A percentile compares a stretch with the other conserved stretches of the same genome.
These are phyloP conservation scores for Arthroderma sp. DNA, from an alignment of 2,329 filamentous ascomycete species.

Conservation along the genomic window DNA sequence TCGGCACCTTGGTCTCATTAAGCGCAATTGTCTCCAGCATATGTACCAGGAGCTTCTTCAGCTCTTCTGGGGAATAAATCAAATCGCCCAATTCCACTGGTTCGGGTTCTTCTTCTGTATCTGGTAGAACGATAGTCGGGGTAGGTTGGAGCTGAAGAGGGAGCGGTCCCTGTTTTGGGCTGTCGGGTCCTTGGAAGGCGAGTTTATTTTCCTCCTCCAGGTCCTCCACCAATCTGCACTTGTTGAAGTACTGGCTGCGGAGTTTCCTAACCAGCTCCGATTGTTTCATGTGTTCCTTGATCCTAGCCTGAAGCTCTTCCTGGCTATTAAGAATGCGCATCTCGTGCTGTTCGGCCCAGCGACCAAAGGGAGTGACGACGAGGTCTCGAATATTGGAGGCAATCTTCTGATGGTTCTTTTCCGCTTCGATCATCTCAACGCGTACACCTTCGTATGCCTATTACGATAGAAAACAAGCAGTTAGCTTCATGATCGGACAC, in stretches of 20 bases:
- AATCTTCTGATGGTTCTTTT: constrained; percentile 86
- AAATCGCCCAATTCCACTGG: constrained; percentile 84
- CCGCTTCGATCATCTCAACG: constrained; percentile 79
- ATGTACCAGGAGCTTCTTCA: constrained; percentile 79
- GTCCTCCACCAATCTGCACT: constrained; percentile 90
- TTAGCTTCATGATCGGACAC: not conserved
- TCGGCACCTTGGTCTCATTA: constrained; percentile 86
- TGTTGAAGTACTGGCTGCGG: constrained; percentile 95
- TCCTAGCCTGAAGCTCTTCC: constrained; percentile 77
- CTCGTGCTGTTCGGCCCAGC: constrained; percentile 94
- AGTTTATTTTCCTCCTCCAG: constrained; percentile 97
- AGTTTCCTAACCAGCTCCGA: constrained; percentile 83
- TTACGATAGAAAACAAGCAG: constrained; percentile 1
- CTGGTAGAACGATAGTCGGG: constrained; percentile 72
- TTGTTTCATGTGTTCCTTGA: constrained; percentile 88
- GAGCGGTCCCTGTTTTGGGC: constrained; percentile 35
- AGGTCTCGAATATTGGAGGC: constrained; percentile 92
- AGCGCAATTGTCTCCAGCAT: constrained; percentile 79
- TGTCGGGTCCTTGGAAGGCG: constrained; percentile 76
- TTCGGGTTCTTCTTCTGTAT: constrained; percentile 60
- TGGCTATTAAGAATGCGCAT: constrained; percentile 83
- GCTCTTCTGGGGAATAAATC: constrained; percentile 66
- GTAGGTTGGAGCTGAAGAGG: constrained; percentile 27
- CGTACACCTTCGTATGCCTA: constrained; percentile 91
- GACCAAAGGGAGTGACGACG: constrained; percentile 82